A percentile compares a stretch with the other conserved stretches of the same genome.
phyloP scores from a whole-genome alignment of 208 protist species.

The Lotmaria passim region DNA sequence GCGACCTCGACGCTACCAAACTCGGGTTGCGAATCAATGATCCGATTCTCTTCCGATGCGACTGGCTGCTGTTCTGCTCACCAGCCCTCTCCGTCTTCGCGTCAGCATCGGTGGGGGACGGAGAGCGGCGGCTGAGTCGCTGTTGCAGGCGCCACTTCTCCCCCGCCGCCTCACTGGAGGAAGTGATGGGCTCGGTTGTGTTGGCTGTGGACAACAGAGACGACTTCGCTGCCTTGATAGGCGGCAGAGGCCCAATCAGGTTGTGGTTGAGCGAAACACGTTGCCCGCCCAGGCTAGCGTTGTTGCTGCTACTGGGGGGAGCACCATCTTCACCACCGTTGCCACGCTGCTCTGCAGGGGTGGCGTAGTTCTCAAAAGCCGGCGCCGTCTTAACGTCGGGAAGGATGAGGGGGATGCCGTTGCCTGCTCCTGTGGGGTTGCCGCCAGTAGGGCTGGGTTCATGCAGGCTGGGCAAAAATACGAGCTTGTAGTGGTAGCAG shows the following conservation, averaged over 20 bases:
- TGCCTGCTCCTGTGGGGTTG: not conserved
- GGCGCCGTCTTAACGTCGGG: not conserved
- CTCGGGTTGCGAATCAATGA: conserved; percentile 16
- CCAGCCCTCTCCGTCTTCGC: not conserved
- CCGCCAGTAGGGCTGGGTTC: not conserved
- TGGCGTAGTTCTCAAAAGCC: not conserved
- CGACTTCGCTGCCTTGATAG: not conserved
- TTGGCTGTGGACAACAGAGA: not conserved
- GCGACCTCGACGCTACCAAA: not conserved
- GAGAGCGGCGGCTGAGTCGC: conserved; percentile 8
- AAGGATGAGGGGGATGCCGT: not conserved
- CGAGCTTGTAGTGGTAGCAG: conserved; percentile 26
- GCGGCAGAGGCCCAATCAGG: not conserved
- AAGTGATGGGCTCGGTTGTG: not conserved
- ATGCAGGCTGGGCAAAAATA: not conserved
- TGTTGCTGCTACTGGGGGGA: not conserved
- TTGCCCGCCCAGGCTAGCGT: too few species aligned
- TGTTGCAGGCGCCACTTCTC: not conserved
- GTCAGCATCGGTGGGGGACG: not conserved
- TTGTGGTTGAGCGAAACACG: too few species aligned
- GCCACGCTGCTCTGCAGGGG: not conserved
- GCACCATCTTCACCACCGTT: not conserved
- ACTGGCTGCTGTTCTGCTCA: not conserved
- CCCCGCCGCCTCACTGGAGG: not conserved
- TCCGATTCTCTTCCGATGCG: conserved; percentile 10